Percentiles rank a stretch among this genome's conserved stretches.
Conservation (phyloP, 495 filamentous ascomycete species). For the Neurospora tetraspora region DNA sequence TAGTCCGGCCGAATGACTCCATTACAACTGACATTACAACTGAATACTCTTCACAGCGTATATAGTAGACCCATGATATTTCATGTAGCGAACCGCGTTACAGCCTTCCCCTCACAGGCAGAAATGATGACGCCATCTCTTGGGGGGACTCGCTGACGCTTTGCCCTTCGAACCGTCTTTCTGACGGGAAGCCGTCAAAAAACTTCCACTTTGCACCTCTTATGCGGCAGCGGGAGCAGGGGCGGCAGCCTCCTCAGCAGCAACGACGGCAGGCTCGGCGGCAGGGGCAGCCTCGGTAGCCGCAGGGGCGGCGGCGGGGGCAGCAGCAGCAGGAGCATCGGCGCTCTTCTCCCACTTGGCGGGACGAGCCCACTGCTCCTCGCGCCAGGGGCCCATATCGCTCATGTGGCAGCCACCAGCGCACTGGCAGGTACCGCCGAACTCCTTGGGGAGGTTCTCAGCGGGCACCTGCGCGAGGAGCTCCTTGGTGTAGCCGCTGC, state of each 20-base stretch:
- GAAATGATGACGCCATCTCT: background rate
- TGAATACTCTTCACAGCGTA: background rate
- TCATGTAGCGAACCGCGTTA: background rate
- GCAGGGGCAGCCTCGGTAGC: slow-evolving; percentile 7
- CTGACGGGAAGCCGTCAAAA: slow-evolving; percentile 2
- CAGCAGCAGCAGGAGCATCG: slow-evolving; percentile 4
- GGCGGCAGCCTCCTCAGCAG: slow-evolving; percentile 9
- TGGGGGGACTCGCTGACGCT: background rate
- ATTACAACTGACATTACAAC: background rate
- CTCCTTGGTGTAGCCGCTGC: slow-evolving; percentile 69
- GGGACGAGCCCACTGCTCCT: slow-evolving; percentile 57
- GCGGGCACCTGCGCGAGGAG: slow-evolving; percentile 73
- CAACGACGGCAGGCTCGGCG: slow-evolving; percentile 1
- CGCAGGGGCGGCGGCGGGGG: slow-evolving; percentile 9
- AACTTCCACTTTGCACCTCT: background rate
- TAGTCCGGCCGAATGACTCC: background rate
- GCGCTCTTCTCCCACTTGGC: slow-evolving; percentile 56
- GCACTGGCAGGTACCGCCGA: slow-evolving; percentile 79
- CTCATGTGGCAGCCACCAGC: slow-evolving; percentile 76
- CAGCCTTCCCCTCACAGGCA: background rate
- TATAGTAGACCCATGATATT: background rate
- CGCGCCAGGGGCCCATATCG: slow-evolving; percentile 88
- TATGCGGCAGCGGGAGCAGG: slow-evolving; percentile 27
- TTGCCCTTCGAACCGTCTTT: background rate
- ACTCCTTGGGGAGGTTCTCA: slow-evolving; percentile 82